phyloP scores from a whole-genome alignment of 805 yeast genomes.

The Debaryomyces castellii region DNA sequence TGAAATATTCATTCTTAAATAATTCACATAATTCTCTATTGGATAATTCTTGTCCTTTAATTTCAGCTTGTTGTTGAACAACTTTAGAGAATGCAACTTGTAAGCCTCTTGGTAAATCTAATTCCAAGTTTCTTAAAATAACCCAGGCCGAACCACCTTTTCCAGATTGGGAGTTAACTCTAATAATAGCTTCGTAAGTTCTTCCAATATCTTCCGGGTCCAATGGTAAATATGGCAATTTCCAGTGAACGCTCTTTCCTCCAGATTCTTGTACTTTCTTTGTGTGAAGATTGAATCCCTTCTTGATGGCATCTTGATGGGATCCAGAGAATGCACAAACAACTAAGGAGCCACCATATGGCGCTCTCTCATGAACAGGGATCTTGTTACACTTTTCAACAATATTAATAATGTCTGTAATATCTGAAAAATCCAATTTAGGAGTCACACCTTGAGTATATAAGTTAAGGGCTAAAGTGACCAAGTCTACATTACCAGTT shows the following conservation, averaged over 20 bases:
- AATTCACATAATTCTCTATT: constrained; percentile 62
- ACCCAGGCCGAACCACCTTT: constrained; percentile 92
- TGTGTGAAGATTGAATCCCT: constrained; percentile 61
- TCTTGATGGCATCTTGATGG: constrained; percentile 88
- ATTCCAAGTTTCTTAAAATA: constrained; percentile 68
- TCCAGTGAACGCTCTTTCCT: constrained; percentile 52
- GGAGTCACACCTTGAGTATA: constrained; percentile 80
- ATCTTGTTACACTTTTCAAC: constrained; percentile 81
- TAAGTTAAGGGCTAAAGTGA: constrained; percentile 72
- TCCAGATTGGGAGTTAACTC: constrained; percentile 86
- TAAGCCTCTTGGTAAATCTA: constrained; percentile 78
- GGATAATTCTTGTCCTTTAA: constrained; percentile 68
- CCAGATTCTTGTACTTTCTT: constrained; percentile 34
- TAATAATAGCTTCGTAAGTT: constrained; percentile 87
- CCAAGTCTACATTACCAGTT: constrained; percentile 83
- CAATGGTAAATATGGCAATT: constrained; percentile 77
- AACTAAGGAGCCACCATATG: constrained; percentile 79
- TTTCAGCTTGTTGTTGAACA: constrained; percentile 71
- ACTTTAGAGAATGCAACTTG: constrained; percentile 73
- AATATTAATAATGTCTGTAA: constrained; percentile 63
- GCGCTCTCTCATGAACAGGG: constrained; percentile 76
- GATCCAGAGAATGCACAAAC: constrained; percentile 84
- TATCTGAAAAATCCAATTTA: constrained; percentile 67
- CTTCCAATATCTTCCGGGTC: constrained; percentile 86
- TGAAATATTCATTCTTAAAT: constrained; percentile 59